These are phyloP conservation scores for Exidia glandulosa DNA, from an alignment of 768 basidiomycete genomes.

Conservation along the genomic window DNA sequence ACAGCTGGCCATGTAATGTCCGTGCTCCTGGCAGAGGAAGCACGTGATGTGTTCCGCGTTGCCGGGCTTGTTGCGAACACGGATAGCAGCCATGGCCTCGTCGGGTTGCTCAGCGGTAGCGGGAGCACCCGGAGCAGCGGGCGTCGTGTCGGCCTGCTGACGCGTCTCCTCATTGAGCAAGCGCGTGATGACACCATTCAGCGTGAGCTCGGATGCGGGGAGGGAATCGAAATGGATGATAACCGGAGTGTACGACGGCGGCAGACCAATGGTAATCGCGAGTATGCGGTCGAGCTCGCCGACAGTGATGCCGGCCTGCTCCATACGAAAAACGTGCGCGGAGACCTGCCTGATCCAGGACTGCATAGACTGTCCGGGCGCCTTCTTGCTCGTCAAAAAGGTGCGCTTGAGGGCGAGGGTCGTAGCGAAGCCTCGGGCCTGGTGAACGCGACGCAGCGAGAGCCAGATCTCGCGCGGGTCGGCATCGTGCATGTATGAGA, in stretches of 20 bases:
- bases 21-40: background rate
- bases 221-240: conserved; percentile 21
- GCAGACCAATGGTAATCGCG: conserved; percentile 16
- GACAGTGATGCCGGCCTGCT: conserved; percentile 10
- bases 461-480: conserved; percentile 15
- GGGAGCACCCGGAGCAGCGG: too few relatives aligned
- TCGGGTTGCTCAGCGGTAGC: too few relatives aligned
- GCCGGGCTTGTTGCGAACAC: too few relatives aligned
- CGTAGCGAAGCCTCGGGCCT: conserved; percentile 18
- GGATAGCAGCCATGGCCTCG: too few relatives aligned
- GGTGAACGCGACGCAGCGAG: conserved; percentile 14
- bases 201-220: conserved; percentile 13
- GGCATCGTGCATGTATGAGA: conserved; percentile 9
- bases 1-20: background rate
- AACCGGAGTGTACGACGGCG: conserved; percentile 10
- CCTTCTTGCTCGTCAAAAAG: conserved; percentile 14
- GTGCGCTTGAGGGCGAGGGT: conserved; percentile 9
- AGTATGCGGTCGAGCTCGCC: conserved; percentile 19
- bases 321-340: conserved; percentile 8
- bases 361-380: conserved; percentile 11
- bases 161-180: conserved; percentile 23
- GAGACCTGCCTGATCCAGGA: conserved; percentile 17
- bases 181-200: conserved; percentile 17
- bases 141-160: background rate
- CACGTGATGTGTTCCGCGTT: too few relatives aligned